Conservation (phyloP, 768 basidiomycete genomes). For the Lactifluus subvellereus region DNA sequence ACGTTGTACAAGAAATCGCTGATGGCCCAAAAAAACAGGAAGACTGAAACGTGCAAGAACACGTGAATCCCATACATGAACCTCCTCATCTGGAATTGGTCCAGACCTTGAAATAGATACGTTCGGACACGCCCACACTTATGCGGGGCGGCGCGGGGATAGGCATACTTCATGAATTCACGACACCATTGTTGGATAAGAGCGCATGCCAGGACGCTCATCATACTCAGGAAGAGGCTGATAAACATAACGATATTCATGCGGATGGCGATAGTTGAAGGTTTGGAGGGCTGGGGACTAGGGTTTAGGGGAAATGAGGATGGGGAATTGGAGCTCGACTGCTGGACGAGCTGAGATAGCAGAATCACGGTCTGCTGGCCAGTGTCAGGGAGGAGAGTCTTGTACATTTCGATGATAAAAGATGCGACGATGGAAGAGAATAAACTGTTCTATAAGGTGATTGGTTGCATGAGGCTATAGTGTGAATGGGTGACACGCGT, state of each 20-base stretch:
- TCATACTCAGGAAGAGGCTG: constrained; percentile 14
- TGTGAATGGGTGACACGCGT: background rate
- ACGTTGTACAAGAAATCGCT: constrained; percentile 13
- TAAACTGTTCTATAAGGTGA: constrained; percentile 8
- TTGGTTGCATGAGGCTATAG: background rate
- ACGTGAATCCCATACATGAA: constrained; percentile 13
- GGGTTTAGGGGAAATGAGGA: background rate
- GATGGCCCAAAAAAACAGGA: constrained; percentile 16
- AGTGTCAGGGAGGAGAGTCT: constrained; percentile 8
- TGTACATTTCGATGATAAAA: constrained; percentile 24
- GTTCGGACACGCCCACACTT: constrained; percentile 13
- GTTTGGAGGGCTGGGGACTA: background rate
- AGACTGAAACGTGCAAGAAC: constrained; percentile 10
- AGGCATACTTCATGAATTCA: background rate
- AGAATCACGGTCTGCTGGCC: constrained; percentile 2
- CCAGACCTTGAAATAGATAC: constrained; percentile 6
- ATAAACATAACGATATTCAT: constrained; percentile 17
- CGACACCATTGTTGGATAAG: constrained; percentile 22
- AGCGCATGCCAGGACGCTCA: constrained; percentile 13
- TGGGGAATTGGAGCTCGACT: background rate
- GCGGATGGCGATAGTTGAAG: constrained; percentile 3
- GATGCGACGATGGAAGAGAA: constrained; percentile 24
- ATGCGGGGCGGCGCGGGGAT: constrained; percentile 4
- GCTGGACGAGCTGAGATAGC: constrained; percentile 2
- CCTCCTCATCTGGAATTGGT: constrained; percentile 6